Evolutionary conservation across 2,329 filamentous ascomycete genomes (phyloP), one percentile per base, ranked within the genome.

Genomic region (Fusarium setosum): DNA sequence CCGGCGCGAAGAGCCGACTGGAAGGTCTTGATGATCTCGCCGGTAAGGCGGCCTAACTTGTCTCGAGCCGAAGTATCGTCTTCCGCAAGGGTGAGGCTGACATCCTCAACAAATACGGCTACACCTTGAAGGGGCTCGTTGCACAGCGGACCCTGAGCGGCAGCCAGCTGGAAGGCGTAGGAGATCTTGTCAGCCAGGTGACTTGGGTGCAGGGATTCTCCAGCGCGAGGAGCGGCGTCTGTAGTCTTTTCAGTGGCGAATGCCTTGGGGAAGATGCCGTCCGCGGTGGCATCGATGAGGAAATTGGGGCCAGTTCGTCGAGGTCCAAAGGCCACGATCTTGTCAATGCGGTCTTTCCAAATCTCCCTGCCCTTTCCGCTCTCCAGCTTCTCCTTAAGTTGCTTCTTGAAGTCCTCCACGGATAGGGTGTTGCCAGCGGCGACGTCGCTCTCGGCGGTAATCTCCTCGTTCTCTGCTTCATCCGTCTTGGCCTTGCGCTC

Each of bases 141-240:
- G 78, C 96, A 98, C 49, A 98, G 86, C 0, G 96, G 94, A 0
- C 96, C 96, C 78, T 97, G 93, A 20, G 89, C 87, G 1, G 91
- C 96, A 35, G 93, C 92, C 15, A 98, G 90, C 76, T 99, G 96
- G 84, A 99, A 99, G 45, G 93, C 94, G 76, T 99, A 94, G 9
- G 88, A 84, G 65, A 98, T 92, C 75, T 97, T 98, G 81, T 98
- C 95, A 57, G 90, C 88, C 67, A 98, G 90, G 72, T 96, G 91
- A 47, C 84, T 84, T 5, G 90, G 83, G 54, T 84, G 80, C 38
- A 91, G 79, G 47, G 80, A 77, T 55, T 87, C 84, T 45, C 82
- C 80, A 4, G 80, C 79, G 7, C 79, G 76, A 4, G 80, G 81
- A 20, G 74, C 69, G 21, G 65, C 64, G 6, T 77, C 74, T 8